Conservation (phyloP, 176 grass and related monocot species). For the Cenchrus fungigraminus region DNA sequence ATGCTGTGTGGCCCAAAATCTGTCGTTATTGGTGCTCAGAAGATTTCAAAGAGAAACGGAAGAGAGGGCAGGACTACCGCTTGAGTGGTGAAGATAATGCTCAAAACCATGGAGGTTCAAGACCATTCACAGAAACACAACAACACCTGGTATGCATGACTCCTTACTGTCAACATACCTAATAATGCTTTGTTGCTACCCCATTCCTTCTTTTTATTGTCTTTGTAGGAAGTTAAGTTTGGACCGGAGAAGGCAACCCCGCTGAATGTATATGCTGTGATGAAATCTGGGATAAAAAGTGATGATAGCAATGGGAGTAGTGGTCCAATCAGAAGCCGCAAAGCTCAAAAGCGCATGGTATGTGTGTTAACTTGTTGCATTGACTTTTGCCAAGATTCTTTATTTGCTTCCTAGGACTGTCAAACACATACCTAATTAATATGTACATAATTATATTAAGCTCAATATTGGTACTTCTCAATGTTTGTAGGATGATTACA, state of each 20-base stretch:
- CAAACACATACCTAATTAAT: too few relatives aligned
- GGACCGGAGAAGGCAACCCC: neutral
- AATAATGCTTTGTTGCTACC: too few relatives aligned
- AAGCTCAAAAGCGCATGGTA: neutral
- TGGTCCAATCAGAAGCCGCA: neutral
- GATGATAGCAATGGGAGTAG: neutral
- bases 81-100: neutral
- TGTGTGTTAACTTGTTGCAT: too few relatives aligned
- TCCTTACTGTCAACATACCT: neutral
- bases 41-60: too few relatives aligned
- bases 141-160: neutral
- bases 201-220: neutral
- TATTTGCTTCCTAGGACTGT: too few relatives aligned
- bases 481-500: too few relatives aligned
- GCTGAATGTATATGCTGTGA: neutral
- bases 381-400: too few relatives aligned
- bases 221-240: neutral
- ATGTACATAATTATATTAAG: too few relatives aligned
- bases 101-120: conserved; percentile 18
- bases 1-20: too few relatives aligned
- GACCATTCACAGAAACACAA: neutral
- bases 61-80: neutral
- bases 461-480: too few relatives aligned
- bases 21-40: too few relatives aligned
- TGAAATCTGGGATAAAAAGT: neutral